Conservation (phyloP, 805 yeast species). For the Scheffersomyces ergatensis region DNA sequence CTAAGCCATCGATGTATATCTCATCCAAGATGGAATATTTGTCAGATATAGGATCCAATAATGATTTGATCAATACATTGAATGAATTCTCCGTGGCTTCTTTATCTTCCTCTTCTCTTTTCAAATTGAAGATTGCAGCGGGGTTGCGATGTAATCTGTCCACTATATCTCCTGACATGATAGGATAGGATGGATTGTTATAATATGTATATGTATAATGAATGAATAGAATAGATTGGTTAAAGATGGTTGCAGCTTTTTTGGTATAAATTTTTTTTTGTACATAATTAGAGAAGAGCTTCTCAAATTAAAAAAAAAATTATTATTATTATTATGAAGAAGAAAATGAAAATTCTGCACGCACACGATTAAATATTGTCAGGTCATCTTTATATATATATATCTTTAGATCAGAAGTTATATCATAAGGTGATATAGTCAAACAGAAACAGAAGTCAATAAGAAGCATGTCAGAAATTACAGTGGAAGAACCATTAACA, state of each 20-base stretch:
- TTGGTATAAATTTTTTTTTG: neutral
- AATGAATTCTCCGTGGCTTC: conserved; percentile 13
- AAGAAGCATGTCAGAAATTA: too few species aligned
- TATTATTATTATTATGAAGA: too few species aligned
- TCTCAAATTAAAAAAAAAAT: neutral
- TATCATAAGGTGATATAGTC: too few species aligned
- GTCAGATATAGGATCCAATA: conserved; percentile 58
- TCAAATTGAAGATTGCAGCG: conserved; percentile 20
- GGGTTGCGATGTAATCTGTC: conserved; percentile 19
- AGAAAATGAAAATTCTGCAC: too few species aligned
- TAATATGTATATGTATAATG: neutral
- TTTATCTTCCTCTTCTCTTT: conserved; percentile 6
- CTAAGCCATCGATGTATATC: conserved; percentile 80
- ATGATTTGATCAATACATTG: conserved; percentile 40
- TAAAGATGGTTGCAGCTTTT: too few species aligned
- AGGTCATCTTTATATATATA: too few species aligned
- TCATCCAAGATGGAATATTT: conserved; percentile 71
- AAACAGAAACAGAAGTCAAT: too few species aligned
- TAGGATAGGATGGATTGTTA: neutral
- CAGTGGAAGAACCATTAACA: conserved; percentile 68
- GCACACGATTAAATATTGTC: too few species aligned
- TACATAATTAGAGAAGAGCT: neutral
- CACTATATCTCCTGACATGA: conserved; percentile 20
- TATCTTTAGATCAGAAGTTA: too few species aligned
- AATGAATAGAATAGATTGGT: too few species aligned